These are phyloP conservation scores for Colletotrichum sp. DNA, from an alignment of 2,329 filamentous ascomycete species.

Conservation along the genomic window DNA sequence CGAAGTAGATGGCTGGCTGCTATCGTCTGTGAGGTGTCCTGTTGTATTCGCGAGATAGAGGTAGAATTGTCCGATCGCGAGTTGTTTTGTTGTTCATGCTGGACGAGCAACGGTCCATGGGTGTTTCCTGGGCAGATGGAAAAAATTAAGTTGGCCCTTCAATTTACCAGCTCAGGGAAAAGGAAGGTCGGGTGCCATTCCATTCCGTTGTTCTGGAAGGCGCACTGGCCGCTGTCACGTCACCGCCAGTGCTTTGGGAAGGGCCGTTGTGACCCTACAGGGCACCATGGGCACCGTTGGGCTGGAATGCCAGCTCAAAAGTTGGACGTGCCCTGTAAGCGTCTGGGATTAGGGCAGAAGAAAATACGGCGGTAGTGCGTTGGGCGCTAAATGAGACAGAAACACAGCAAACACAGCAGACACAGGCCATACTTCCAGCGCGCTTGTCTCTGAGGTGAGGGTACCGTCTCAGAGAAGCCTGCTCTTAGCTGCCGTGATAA, in stretches of 20 bases:
- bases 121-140: neutral
- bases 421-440: neutral
- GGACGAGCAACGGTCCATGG: neutral
- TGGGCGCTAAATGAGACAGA: neutral
- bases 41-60: neutral
- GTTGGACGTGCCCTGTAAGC: neutral
- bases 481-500: neutral
- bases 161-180: neutral
- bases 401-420: neutral
- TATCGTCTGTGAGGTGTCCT: neutral
- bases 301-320: neutral
- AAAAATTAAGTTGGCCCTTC: neutral
- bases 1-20: neutral
- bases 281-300: neutral
- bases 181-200: neutral
- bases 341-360: neutral
- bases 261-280: neutral
- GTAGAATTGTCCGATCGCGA: neutral
- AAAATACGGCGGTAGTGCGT: neutral
- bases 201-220: slow-evolving; percentile 1
- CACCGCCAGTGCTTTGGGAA: slow-evolving; percentile 1
- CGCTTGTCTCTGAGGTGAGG: neutral
- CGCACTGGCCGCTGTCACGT: slow-evolving; percentile 4
- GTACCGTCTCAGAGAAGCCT: neutral
- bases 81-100: slow-evolving; percentile 3